Conservation (phyloP, 208 protist genomes). For the Acanthamoeba rhysodes region DNA sequence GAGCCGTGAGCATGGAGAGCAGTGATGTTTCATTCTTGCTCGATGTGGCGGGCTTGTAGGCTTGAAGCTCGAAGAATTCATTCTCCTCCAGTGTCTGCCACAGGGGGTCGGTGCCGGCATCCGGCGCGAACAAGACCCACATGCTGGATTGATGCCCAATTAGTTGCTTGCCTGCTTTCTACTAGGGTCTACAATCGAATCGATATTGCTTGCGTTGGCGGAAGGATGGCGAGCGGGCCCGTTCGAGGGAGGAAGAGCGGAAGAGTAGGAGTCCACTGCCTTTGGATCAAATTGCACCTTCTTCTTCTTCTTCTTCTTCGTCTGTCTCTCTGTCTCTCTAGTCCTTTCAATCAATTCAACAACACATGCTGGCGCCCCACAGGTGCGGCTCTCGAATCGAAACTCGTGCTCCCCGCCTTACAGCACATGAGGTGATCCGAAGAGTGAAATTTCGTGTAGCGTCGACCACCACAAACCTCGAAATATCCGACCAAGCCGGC, state of each 20-base stretch:
- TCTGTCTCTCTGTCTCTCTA: background rate
- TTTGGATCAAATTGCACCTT: background rate
- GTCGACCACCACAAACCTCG: background rate
- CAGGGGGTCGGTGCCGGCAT: background rate
- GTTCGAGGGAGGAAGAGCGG: background rate
- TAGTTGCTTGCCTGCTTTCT: background rate
- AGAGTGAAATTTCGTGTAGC: background rate
- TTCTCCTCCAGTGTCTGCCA: conserved; percentile 67
- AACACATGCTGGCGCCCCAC: background rate
- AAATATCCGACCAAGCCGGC: background rate
- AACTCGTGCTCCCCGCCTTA: background rate
- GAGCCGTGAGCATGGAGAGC: conserved; percentile 61
- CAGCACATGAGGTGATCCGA: background rate
- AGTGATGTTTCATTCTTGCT: conserved; percentile 22
- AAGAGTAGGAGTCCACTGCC: background rate
- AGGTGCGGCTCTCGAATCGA: background rate
- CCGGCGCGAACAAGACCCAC: conserved; percentile 63
- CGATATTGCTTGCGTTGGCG: background rate
- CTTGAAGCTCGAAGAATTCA: conserved; percentile 65
- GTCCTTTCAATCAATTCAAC: background rate
- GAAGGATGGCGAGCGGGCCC: too few relatives aligned
- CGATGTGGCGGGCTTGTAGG: conserved; percentile 22
- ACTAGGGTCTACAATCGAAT: background rate
- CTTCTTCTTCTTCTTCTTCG: background rate
- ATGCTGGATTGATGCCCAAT: background rate